phyloP scores from a whole-genome alignment of 2,329 filamentous ascomycete species.

The Endothia cerciana region DNA sequence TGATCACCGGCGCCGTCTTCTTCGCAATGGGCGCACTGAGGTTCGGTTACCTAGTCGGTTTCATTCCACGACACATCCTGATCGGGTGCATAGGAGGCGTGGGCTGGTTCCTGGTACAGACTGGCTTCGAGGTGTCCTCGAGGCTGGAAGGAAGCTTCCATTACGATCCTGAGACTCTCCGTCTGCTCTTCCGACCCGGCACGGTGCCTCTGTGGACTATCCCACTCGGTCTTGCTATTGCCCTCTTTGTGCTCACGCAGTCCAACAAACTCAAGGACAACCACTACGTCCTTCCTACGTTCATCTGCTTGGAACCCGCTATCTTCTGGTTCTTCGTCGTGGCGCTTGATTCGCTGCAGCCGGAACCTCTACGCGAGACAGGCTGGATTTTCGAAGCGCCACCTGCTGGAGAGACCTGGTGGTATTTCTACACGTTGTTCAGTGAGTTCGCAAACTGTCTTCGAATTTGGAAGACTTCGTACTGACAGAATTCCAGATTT shows the following conservation, averaged over 20 bases:
- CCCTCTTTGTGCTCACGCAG: slow-evolving; percentile 59
- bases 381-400: slow-evolving; percentile 95
- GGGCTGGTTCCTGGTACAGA: slow-evolving; percentile 90
- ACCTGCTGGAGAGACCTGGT: slow-evolving; percentile 86
- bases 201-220: slow-evolving; percentile 83
- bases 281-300: slow-evolving; percentile 77
- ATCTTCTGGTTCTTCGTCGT: slow-evolving; percentile 80
- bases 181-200: slow-evolving; percentile 72
- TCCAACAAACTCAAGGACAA: slow-evolving; percentile 74
- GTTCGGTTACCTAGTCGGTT: slow-evolving; percentile 91
- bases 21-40: slow-evolving; percentile 86
- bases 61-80: slow-evolving; percentile 94
- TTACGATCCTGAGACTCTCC: slow-evolving; percentile 77
- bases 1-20: slow-evolving; percentile 90
- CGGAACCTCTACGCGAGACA: slow-evolving; percentile 66
- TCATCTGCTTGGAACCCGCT: slow-evolving; percentile 78
- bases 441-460: slow-evolving; percentile 59
- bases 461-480: not conserved
- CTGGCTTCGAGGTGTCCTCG: slow-evolving; percentile 91
- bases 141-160: slow-evolving; percentile 83
- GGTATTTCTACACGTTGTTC: slow-evolving; percentile 96
- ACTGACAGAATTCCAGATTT: slow-evolving; percentile 63
- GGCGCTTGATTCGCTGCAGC: slow-evolving; percentile 67
- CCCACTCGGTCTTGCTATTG: slow-evolving; percentile 75
- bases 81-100: slow-evolving; percentile 98